Conservation (phyloP, 768 basidiomycete genomes). For the Boletus insuetus region DNA sequence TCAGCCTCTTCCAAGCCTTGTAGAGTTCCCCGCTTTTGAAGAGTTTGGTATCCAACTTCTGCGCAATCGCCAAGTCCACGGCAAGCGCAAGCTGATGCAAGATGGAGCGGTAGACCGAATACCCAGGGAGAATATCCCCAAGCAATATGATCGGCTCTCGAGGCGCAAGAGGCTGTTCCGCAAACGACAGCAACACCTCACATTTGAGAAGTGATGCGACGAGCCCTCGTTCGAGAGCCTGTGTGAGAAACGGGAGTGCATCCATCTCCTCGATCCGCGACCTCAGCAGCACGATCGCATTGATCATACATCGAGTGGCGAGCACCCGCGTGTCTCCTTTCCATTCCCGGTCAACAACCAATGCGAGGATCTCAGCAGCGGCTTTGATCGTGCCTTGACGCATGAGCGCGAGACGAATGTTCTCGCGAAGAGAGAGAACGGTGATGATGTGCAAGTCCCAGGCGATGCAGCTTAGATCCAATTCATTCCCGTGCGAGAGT, state of each 20-base stretch:
- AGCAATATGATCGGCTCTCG: conserved; percentile 10
- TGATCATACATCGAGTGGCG: conserved; percentile 23
- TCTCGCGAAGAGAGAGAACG: conserved; percentile 15
- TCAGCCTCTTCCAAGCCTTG: conserved; percentile 22
- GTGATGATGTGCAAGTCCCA: conserved; percentile 32
- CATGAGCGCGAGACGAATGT: conserved; percentile 19
- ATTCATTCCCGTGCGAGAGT: conserved; percentile 9
- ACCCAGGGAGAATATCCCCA: conserved; percentile 18
- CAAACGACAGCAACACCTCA: conserved; percentile 18
- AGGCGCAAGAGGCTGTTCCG: conserved; percentile 9
- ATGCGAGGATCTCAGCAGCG: conserved; percentile 20
- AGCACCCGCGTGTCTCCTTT: conserved; percentile 2
- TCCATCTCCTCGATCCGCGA: conserved; percentile 24
- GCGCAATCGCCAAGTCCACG: conserved; percentile 5
- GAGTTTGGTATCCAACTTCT: conserved; percentile 13
- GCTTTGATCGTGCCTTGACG: conserved; percentile 24
- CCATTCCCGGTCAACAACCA: conserved; percentile 18
- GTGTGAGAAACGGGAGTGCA: conserved; percentile 23
- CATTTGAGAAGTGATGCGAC: conserved; percentile 25
- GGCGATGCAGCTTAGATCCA: conserved; percentile 25
- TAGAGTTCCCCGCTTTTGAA: conserved; percentile 15
- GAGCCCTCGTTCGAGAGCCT: conserved; percentile 23
- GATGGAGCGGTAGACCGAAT: conserved; percentile 27
- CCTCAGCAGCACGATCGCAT: conserved; percentile 18
- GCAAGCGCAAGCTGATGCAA: conserved; percentile 11